Percentiles rank a stretch among this genome's conserved stretches.
Conservation (phyloP, 371 early-diverging fungal species). For the Caulochytrium protostelioides region DNA sequence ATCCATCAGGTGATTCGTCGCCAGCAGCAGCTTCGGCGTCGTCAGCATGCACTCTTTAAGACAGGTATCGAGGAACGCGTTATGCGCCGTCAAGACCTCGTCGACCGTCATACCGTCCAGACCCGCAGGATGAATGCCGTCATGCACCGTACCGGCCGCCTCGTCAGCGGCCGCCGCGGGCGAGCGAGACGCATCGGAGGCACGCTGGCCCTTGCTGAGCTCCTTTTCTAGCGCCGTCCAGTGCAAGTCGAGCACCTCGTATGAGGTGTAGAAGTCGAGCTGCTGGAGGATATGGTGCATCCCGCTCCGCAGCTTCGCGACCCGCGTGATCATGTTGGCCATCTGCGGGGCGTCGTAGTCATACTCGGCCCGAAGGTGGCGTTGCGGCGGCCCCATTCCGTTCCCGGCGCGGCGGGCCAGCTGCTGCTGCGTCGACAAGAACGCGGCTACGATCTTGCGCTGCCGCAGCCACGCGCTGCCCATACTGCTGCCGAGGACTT, state of each 20-base stretch:
- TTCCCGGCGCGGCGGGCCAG: not conserved
- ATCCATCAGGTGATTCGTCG: no score
- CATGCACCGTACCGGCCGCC: not conserved
- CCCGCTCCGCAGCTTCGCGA: constrained; percentile 43
- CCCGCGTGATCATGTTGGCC: constrained; percentile 26
- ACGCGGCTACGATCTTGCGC: no score
- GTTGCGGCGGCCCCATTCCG: not conserved
- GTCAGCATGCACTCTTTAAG: constrained; percentile 78
- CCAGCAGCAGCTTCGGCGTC: constrained; percentile 46
- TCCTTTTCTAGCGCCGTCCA: constrained; percentile 43
- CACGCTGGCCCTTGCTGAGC: constrained; percentile 19
- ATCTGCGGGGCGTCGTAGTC: constrained; percentile 8
- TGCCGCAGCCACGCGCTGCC: constrained; percentile 40
- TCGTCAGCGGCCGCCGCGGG: not conserved
- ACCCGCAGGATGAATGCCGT: not conserved
- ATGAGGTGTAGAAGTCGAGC: constrained; percentile 58
- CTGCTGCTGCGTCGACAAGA: not conserved
- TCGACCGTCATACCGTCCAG: constrained; percentile 49
- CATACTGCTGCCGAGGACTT: constrained; percentile 59
- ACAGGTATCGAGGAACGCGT: constrained; percentile 63
- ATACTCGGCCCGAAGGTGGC: constrained; percentile 1
- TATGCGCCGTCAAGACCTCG: constrained; percentile 54
- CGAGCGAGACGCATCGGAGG: not conserved
- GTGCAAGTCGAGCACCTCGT: constrained; percentile 74
- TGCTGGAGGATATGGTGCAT: constrained; percentile 75